A percentile compares a stretch with the other conserved stretches of the same genome.
Conservation (phyloP, 768 basidiomycete species). For the Lepiota subincarnata region DNA sequence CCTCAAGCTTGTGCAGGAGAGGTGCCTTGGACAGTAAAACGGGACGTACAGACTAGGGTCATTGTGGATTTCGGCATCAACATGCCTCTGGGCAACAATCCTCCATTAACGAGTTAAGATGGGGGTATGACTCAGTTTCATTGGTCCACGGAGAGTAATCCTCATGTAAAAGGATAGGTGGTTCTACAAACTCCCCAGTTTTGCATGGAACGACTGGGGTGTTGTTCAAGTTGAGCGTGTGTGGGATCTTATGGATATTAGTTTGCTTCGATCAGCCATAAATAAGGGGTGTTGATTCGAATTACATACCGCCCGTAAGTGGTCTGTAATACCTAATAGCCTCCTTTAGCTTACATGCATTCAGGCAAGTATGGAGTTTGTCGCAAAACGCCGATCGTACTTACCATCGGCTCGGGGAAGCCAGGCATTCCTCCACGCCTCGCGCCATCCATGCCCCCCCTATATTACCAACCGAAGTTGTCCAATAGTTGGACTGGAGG, state of each 20-base stretch:
- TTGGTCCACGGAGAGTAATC: not conserved
- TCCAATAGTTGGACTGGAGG: conserved; percentile 91
- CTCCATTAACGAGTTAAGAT: conserved; percentile 90
- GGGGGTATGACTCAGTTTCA: conserved; percentile 51
- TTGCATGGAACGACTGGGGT: conserved; percentile 94
- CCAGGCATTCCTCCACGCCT: conserved; percentile 89
- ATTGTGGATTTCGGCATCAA: conserved; percentile 90
- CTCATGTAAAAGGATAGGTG: conserved; percentile 42
- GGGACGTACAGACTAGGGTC: conserved; percentile 84
- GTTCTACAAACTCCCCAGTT: conserved; percentile 81
- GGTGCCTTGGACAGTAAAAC: conserved; percentile 61
- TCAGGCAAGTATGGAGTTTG: conserved; percentile 88
- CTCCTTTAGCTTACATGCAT: conserved; percentile 13
- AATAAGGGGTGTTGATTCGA: conserved; percentile 75
- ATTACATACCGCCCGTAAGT: conserved; percentile 86
- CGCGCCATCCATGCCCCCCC: conserved; percentile 94
- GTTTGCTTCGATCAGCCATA: conserved; percentile 78
- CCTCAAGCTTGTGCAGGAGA: conserved; percentile 74
- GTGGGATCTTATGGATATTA: conserved; percentile 94
- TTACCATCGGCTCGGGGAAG: conserved; percentile 73
- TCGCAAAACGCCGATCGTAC: conserved; percentile 97
- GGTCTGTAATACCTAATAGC: not conserved
- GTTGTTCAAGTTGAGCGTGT: conserved; percentile 91
- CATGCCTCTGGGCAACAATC: conserved; percentile 75
- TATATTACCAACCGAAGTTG: conserved; percentile 95